A percentile compares a stretch with the other conserved stretches of the same genome.
Evolutionary conservation across 495 filamentous ascomycete species (phyloP).

Genomic region (Jackrogersella multiformis): DNA sequence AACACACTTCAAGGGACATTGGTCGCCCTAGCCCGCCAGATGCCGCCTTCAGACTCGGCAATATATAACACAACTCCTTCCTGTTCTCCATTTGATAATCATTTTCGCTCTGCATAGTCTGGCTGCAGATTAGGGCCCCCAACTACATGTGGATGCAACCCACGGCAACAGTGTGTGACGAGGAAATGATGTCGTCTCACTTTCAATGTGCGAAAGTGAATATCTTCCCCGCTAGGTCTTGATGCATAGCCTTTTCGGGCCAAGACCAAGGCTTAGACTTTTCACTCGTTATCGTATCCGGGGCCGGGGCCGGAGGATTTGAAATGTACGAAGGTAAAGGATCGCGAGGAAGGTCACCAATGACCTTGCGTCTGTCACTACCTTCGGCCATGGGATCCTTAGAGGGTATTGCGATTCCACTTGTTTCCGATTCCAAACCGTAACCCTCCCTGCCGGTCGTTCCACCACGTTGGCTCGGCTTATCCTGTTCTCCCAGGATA

Average conservation of each 20-base stretch:
- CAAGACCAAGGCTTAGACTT: constrained; percentile 29
- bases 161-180: constrained; percentile 1
- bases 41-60: background rate
- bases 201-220: constrained; percentile 38
- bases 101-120: background rate
- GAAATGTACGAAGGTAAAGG: constrained; percentile 25
- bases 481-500: constrained; percentile 35
- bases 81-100: too few relatives aligned
- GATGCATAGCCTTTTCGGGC: constrained; percentile 40
- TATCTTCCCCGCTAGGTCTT: constrained; percentile 14
- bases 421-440: background rate
- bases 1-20: background rate
- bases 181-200: constrained; percentile 3
- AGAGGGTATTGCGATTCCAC: background rate
- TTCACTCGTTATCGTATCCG: background rate
- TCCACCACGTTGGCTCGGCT: background rate
- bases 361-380: constrained; percentile 13
- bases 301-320: constrained; percentile 8
- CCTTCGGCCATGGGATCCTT: background rate
- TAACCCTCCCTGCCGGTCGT: background rate
- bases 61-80: too few relatives aligned
- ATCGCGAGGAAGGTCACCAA: background rate
- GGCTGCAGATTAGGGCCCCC: background rate
- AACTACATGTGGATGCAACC: constrained; percentile 10
- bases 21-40: background rate